Evolutionary conservation across 805 yeast genomes (phyloP), one percentile per base, ranked within the genome.

Genomic region (Yamadazyma paraphyllophila): DNA sequence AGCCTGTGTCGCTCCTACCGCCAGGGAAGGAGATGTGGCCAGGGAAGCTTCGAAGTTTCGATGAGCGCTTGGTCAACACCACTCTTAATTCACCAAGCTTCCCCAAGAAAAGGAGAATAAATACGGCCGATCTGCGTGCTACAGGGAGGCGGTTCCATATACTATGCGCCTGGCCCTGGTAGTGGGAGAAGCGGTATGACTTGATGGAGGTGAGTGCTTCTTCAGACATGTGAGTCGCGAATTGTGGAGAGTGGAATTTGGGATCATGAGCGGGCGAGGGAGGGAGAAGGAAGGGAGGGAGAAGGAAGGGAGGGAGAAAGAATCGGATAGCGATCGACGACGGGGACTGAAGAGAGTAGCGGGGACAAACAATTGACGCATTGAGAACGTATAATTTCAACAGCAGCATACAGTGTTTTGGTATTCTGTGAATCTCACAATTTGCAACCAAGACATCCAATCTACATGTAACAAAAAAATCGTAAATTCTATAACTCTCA

Each of bases 21-120:
- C 98, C 98, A 3, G 98, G 98, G 7, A 91, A 71, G 1, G 97
- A 88, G 5, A 87, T 86, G 61, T 91, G 96, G 4, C 97, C 97
- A 0, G 94, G 85, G 66, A 90, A 91, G 43, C 79, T 79, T 40
- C 81, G 71, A 55, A 92, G 70, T 31, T 75, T 71, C 39, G 85
- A 72, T 2, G 95, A 82, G 50, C 98, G 66, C 54, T 85, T 82
- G 1, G 97, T 91, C 41, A 91, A 65, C 3, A 91, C 71, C 27
- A 88, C 95, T 36, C 92, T 65, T 14, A 90, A 64, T 53, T 89
- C 95, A 2, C 92, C 92, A 36, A 70, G 63, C n/a, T 68, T 68
- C 4, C 95, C 95, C 7, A 82, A 59, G 54, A 87, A 90, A 17
- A 91, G 74, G 13, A 90, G 69, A 0, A 89, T 74, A 56, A 90